Evolutionary conservation across 2,329 filamentous ascomycete species (phyloP), one percentile per base, ranked within the genome.

Genomic region (Cercospora nicotianae): DNA sequence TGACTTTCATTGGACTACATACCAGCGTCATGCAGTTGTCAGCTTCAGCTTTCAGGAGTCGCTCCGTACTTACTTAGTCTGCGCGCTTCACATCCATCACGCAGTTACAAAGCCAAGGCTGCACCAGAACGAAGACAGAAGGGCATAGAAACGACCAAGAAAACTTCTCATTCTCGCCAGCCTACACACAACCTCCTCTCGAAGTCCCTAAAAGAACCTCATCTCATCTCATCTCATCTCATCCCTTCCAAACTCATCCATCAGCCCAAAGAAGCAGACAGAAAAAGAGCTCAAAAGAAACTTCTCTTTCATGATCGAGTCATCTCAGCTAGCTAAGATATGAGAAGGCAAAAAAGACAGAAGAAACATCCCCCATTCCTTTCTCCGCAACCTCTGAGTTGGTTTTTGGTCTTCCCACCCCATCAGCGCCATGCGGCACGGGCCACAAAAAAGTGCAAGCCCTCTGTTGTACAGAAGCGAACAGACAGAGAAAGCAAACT

Each of bases 391-490:
- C 45, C 45, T 23, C 45, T 23, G 45, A 5, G 45, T 51, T 26
- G 45, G 45, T 51, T 13, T 12, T n/a, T 5, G 20, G 16, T 51
- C 45, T 51, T 16, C 45, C 18, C 18, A 23, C 20, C 45, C 45
- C 45, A 51, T 67, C 58, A 66, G 67, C 70, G 70, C 70, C 70
- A 66, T 65, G 65, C 68, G 58, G 68, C 65, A 64, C 18, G 18
- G 18, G 45, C 18, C 45, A 23, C 45, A 51, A 12, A 48, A 51
- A 51, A 39, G 36, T 39, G 64, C 23, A 53, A 63, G 66, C 68
- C 63, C 67, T 67, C 65, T 72, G 70, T 70, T 72, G 45, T 72
- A 72, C 68, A 72, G 68, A 68, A 69, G 20, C 18, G 45, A 51
- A 23, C 45, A 26, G 45, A 51, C 45, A 51, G 45, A 51, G 45